phyloP scores from a whole-genome alignment of 2,329 filamentous ascomycete species.

The Capronia epimyces region DNA sequence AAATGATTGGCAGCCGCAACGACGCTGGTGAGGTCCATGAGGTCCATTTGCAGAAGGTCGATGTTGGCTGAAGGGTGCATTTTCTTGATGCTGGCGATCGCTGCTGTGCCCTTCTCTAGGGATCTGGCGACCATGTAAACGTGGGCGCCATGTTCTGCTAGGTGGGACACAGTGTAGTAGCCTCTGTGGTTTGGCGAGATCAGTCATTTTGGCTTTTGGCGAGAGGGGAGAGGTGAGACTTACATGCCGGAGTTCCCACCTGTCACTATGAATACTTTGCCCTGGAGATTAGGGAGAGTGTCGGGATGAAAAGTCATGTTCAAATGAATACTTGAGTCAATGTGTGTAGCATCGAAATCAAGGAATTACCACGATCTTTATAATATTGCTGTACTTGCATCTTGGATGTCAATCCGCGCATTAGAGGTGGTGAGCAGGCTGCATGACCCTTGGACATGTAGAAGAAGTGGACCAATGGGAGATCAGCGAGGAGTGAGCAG shows the following conservation, averaged over 20 bases:
- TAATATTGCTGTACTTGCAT: neutral
- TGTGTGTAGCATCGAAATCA: conserved; percentile 2
- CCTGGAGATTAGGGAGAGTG: conserved; percentile 36
- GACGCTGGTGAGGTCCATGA: conserved; percentile 36
- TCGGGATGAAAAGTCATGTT: conserved; percentile 11
- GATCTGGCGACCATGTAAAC: conserved; percentile 44
- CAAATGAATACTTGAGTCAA: neutral
- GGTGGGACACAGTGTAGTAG: conserved; percentile 41
- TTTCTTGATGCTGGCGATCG: conserved; percentile 37
- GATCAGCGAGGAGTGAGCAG: neutral
- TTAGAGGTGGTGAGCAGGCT: conserved; percentile 1
- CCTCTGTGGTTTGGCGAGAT: conserved; percentile 31
- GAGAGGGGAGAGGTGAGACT: conserved; percentile 5
- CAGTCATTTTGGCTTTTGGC: neutral
- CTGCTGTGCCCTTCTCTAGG: conserved; percentile 33
- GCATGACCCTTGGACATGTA: neutral
- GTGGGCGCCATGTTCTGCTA: conserved; percentile 39
- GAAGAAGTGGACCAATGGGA: neutral
- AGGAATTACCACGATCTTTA: neutral
- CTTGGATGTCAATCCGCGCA: neutral
- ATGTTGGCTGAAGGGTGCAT: conserved; percentile 26
- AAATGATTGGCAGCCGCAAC: conserved; percentile 42
- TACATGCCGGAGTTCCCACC: conserved; percentile 33
- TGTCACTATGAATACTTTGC: conserved; percentile 43
- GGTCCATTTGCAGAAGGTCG: conserved; percentile 34